Conservation (phyloP, 163 green algal genomes). For the Coccomyxa subellipsoidea region DNA sequence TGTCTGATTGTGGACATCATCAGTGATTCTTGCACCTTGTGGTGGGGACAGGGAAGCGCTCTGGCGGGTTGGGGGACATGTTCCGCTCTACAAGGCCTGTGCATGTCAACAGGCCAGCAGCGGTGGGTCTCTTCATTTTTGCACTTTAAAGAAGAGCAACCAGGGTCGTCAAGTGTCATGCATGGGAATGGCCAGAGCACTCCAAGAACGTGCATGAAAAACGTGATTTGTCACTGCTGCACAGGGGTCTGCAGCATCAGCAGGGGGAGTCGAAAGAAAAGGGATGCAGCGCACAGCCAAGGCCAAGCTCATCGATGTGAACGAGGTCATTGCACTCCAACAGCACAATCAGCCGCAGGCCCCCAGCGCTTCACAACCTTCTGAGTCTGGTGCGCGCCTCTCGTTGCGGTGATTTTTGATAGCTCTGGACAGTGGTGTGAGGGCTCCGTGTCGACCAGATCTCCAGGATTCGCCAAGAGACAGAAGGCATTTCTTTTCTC, state of each 20-base stretch:
- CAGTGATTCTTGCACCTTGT: too few species aligned
- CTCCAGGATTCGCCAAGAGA: too few species aligned
- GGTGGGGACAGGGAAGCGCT: neutral
- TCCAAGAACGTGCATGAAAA: too few species aligned
- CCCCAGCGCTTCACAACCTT: neutral
- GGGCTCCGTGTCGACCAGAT: too few species aligned
- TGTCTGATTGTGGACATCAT: too few species aligned
- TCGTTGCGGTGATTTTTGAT: neutral
- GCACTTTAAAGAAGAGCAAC: too few species aligned
- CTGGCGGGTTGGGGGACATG: neutral
- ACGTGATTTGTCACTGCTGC: too few species aligned
- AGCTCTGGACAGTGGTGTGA: too few species aligned
- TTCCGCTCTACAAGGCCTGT: neutral
- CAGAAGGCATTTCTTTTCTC: too few species aligned
- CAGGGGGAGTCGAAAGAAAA: neutral
- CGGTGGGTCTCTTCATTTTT: neutral
- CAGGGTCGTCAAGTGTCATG: too few species aligned
- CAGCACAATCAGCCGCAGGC: neutral
- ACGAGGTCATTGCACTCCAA: neutral
- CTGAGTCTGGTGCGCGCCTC: neutral
- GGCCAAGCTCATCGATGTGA: constrained; percentile 8
- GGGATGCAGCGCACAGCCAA: constrained; percentile 6
- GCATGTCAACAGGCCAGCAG: neutral
- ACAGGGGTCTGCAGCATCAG: neutral
- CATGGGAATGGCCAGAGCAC: too few species aligned